These are phyloP conservation scores for Candida qinlingensis DNA, from an alignment of 805 yeast species.

Conservation along the genomic window DNA sequence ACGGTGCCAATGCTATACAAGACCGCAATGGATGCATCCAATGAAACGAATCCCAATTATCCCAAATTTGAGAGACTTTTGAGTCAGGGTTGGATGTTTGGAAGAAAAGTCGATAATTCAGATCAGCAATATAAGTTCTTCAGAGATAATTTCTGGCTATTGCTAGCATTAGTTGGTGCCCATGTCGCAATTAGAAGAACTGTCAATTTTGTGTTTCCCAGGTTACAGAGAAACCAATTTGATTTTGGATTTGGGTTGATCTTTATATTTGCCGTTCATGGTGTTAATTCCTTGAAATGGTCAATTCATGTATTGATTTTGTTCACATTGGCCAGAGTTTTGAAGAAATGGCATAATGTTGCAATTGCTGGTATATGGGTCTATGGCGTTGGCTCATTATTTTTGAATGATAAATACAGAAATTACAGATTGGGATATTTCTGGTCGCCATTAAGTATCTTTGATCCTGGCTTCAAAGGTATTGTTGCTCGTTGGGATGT, in stretches of 20 bases:
- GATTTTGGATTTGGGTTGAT: conserved; percentile 69
- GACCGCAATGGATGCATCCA: conserved; percentile 78
- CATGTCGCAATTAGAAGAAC: conserved; percentile 51
- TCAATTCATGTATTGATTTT: conserved; percentile 50
- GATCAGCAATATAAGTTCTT: conserved; percentile 87
- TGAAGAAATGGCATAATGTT: conserved; percentile 26
- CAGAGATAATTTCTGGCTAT: conserved; percentile 67
- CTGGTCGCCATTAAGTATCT: conserved; percentile 35
- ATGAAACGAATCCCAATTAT: conserved; percentile 70
- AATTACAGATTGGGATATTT: conserved; percentile 44
- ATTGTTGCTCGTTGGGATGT: conserved; percentile 93
- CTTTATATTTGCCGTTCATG: conserved; percentile 73
- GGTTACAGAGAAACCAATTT: conserved; percentile 47
- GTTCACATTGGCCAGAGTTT: conserved; percentile 42
- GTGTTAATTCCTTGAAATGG: conserved; percentile 63
- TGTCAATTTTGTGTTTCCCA: conserved; percentile 16
- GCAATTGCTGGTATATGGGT: conserved; percentile 58
- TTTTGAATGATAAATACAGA: conserved; percentile 68
- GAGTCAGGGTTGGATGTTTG: conserved; percentile 84
- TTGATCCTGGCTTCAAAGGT: conserved; percentile 66
- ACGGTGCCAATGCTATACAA: conserved; percentile 80
- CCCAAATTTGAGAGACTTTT: conserved; percentile 53
- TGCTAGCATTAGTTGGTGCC: conserved; percentile 45
- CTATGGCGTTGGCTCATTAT: conserved; percentile 73
- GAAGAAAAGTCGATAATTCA: conserved; percentile 86